Percentiles rank a stretch among this genome's conserved stretches.
Evolutionary conservation across 2,329 filamentous ascomycete genomes (phyloP).

Genomic region (Xylaria polymorpha): DNA sequence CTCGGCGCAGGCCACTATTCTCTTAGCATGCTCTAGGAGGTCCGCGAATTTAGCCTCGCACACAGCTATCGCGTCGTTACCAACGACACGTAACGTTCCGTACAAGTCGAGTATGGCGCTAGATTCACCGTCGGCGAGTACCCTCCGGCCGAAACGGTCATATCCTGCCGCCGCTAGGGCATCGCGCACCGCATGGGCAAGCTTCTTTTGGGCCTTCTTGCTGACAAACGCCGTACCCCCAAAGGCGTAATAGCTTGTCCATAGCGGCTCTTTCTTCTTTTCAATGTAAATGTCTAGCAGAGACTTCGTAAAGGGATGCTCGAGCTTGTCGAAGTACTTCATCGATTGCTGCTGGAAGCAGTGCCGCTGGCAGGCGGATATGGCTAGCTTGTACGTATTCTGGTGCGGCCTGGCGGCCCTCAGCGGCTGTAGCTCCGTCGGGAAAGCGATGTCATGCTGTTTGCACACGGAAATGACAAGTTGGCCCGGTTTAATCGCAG

Average conservation of each 20-base stretch:
- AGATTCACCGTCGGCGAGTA: constrained; percentile 25
- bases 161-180: constrained; percentile 47
- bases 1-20: constrained; percentile 37
- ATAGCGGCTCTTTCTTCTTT: constrained; percentile 46
- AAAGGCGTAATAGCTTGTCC: constrained; percentile 36
- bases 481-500: constrained; percentile 34
- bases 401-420: constrained; percentile 21
- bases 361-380: constrained; percentile 40
- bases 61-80: constrained; percentile 34
- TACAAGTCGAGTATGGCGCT: constrained; percentile 38
- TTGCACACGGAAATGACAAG: constrained; percentile 47
- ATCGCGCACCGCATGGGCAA: constrained; percentile 45
- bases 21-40: constrained; percentile 38
- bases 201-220: constrained; percentile 36
- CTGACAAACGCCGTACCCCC: constrained; percentile 38
- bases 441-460: constrained; percentile 57
- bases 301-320: constrained; percentile 47
- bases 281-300: constrained; percentile 47
- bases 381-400: constrained; percentile 37
- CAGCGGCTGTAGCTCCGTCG: constrained; percentile 26
- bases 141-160: constrained; percentile 43
- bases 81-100: constrained; percentile 42
- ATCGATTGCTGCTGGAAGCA: constrained; percentile 44
- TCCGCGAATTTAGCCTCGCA: constrained; percentile 44
- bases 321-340: constrained; percentile 47